Conservation (phyloP, 345 rosid genomes). For the Syzygium aqueum region DNA sequence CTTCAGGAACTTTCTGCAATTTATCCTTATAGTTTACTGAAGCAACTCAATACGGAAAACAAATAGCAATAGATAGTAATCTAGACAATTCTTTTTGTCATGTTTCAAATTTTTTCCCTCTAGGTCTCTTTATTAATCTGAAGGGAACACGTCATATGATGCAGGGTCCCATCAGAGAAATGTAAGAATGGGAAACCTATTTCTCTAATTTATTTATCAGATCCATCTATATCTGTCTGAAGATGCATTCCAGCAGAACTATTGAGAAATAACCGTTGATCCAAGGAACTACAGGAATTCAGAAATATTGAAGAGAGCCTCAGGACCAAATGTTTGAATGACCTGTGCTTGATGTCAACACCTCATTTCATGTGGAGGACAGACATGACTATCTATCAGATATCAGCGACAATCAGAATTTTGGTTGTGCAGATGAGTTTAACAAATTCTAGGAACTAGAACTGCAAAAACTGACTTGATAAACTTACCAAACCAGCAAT, state of each 20-base stretch:
- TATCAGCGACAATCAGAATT: neutral
- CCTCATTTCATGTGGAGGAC: neutral
- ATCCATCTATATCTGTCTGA: neutral
- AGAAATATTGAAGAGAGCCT: neutral
- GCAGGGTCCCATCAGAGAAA: neutral
- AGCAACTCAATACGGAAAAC: neutral
- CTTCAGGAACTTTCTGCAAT: neutral
- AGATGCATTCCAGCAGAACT: neutral
- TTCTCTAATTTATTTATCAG: neutral
- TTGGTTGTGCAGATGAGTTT: neutral
- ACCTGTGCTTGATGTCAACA: neutral
- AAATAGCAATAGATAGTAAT: neutral
- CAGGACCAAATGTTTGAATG: neutral
- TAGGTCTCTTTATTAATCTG: neutral
- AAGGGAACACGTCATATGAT: neutral
- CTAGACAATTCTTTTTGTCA: neutral
- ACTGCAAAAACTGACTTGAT: neutral
- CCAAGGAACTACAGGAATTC: neutral
- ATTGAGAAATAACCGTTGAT: neutral
- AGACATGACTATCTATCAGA: neutral
- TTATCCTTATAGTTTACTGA: neutral
- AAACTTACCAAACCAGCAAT: slow-evolving; percentile 65
- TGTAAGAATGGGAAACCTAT: neutral
- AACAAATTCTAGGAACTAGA: neutral
- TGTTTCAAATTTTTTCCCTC: neutral